Evolutionary conservation across 352 stramenopile genomes (phyloP).

Genomic region (Thraustochytrium striatum): DNA sequence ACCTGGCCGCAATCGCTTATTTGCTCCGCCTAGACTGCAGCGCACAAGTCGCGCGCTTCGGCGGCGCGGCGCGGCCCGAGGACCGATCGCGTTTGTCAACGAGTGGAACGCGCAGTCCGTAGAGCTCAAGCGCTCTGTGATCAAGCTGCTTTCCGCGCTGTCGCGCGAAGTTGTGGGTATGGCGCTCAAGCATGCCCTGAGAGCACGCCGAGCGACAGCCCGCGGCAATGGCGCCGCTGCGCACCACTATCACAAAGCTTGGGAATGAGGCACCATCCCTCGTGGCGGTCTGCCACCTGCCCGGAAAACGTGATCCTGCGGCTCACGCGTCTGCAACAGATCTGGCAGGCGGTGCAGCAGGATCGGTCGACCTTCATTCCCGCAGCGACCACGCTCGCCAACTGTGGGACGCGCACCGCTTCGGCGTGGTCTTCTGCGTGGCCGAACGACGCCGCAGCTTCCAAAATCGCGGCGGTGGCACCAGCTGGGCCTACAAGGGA

Average conservation of each 20-base stretch:
- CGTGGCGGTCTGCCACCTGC: not conserved
- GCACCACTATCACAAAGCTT: no score
- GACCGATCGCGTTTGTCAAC: not conserved
- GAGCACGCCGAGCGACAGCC: no score
- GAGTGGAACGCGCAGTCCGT: not conserved
- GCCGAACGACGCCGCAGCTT: not conserved
- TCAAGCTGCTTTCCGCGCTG: not conserved
- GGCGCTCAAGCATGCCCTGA: no score
- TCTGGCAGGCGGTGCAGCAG: not conserved
- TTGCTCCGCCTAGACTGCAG: not conserved
- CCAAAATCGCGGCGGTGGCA: not conserved
- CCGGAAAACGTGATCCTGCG: not conserved
- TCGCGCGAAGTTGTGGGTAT: not conserved
- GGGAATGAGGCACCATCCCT: not conserved
- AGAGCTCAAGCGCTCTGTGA: not conserved
- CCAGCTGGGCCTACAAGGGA: not conserved
- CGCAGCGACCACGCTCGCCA: not conserved
- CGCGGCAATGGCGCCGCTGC: no score
- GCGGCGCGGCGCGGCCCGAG: not conserved
- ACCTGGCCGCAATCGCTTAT: not conserved
- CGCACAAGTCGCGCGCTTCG: not conserved
- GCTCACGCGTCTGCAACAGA: not conserved
- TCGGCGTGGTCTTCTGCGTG: constrained; percentile 22
- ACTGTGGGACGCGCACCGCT: constrained; percentile 43
- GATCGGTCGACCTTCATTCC: not conserved